Evolutionary conservation across 2,329 filamentous ascomycete species (phyloP).

Genomic region (Colletotrichum lindemuthianum): DNA sequence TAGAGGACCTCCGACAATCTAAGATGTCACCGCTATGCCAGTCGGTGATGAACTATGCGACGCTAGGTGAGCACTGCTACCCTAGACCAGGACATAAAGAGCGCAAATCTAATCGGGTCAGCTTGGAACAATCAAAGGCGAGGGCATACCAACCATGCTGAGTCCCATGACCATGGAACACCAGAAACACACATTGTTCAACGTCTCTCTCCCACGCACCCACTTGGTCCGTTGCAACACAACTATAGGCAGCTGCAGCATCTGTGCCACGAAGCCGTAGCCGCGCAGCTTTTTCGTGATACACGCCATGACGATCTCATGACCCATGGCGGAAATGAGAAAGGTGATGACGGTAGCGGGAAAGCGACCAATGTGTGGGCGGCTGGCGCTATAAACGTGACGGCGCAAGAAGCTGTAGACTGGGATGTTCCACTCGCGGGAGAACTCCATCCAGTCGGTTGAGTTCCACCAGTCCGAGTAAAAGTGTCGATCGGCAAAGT

Average conservation of each 20-base stretch:
- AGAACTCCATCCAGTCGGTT: slow-evolving; percentile 95
- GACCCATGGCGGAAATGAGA: slow-evolving; percentile 85
- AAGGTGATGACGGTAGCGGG: slow-evolving; percentile 92
- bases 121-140: background rate
- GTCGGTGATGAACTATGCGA: background rate
- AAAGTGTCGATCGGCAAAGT: slow-evolving; percentile 93
- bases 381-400: slow-evolving; percentile 89
- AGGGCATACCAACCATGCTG: slow-evolving; percentile 71
- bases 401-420: slow-evolving; percentile 95
- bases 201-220: slow-evolving; percentile 77
- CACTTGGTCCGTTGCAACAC: slow-evolving; percentile 84
- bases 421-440: slow-evolving; percentile 96
- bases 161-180: slow-evolving; percentile 89
- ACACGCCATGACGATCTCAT: slow-evolving; percentile 97
- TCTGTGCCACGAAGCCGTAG: slow-evolving; percentile 94
- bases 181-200: slow-evolving; percentile 95
- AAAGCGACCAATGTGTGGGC: slow-evolving; percentile 78
- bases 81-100: slow-evolving; percentile 61
- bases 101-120: slow-evolving; percentile 58
- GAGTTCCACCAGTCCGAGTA: slow-evolving; percentile 84
- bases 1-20: no score
- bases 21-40: background rate
- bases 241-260: slow-evolving; percentile 97
- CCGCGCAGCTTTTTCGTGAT: slow-evolving; percentile 97
- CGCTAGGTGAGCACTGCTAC: background rate